Percentiles rank a stretch among this genome's conserved stretches.
Conservation (phyloP, 2,329 filamentous ascomycete species). For the Corynespora cassiicola region DNA sequence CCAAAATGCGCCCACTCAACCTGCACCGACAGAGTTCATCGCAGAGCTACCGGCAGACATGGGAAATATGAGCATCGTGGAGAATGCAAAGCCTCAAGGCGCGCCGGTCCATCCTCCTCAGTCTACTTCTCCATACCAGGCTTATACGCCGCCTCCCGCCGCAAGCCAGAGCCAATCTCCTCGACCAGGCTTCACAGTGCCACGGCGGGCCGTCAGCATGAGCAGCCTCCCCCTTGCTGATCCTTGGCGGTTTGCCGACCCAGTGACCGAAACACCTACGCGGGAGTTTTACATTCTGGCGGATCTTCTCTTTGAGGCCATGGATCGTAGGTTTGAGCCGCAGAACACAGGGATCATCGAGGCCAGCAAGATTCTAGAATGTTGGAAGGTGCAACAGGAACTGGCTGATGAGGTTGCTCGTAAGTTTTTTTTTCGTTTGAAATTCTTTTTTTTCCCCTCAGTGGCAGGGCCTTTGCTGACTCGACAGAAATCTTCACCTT, state of each 20-base stretch:
- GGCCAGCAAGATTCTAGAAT: constrained; percentile 38
- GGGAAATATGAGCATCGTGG: constrained; percentile 28
- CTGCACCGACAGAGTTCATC: constrained; percentile 33
- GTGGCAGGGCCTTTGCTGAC: neutral
- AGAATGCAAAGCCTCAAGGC: constrained; percentile 18
- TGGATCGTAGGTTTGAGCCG: constrained; percentile 42
- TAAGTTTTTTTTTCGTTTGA: no score
- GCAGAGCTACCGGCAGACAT: constrained; percentile 43
- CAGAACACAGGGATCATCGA: constrained; percentile 42
- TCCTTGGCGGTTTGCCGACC: constrained; percentile 42
- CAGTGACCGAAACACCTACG: constrained; percentile 38
- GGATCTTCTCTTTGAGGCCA: constrained; percentile 40
- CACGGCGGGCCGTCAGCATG: constrained; percentile 35
- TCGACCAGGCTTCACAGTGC: constrained; percentile 28
- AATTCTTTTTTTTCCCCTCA: neutral
- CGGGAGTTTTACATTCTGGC: constrained; percentile 44
- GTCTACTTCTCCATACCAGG: constrained; percentile 30
- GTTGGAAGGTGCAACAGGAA: constrained; percentile 33
- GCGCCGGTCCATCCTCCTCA: constrained; percentile 6
- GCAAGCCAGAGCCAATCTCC: constrained; percentile 20
- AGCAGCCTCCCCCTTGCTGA: constrained; percentile 36
- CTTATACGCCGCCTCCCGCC: constrained; percentile 33
- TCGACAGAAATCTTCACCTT: constrained; percentile 34
- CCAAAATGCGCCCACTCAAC: constrained; percentile 10
- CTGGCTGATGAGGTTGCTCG: constrained; percentile 33